Percentiles rank a stretch among this genome's conserved stretches.
Evolutionary conservation across 2,329 filamentous ascomycete genomes (phyloP).

Genomic region (Fusarium camptoceras): DNA sequence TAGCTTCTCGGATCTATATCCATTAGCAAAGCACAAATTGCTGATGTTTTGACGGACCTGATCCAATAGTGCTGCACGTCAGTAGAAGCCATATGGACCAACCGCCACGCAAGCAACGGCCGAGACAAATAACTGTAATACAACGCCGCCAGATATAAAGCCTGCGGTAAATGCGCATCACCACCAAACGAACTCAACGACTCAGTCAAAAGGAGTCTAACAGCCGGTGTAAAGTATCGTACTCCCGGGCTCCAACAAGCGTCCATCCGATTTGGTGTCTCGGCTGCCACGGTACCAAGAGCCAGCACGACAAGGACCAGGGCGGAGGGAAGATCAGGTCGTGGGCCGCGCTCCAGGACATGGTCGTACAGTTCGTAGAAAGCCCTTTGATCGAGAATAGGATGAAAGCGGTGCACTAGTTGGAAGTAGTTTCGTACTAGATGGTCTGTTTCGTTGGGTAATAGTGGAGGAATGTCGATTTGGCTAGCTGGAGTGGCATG

Average conservation of each 20-base stretch:
- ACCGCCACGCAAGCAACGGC: slow-evolving; percentile 34
- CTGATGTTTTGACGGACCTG: background rate
- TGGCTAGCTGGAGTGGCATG: slow-evolving; percentile 26
- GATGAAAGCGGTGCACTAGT: slow-evolving; percentile 34
- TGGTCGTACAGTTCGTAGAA: slow-evolving; percentile 24
- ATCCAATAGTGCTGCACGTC: slow-evolving; percentile 42
- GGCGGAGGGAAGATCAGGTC: slow-evolving; percentile 20
- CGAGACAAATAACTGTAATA: slow-evolving; percentile 40
- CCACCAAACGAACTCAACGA: slow-evolving; percentile 35
- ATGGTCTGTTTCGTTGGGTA: slow-evolving; percentile 20
- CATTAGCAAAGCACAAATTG: fast-evolving
- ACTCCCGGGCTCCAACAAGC: slow-evolving; percentile 27
- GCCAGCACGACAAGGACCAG: slow-evolving; percentile 29
- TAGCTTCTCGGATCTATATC: slow-evolving; percentile 19
- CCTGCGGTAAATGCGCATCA: slow-evolving; percentile 32
- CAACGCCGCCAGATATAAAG: slow-evolving; percentile 33
- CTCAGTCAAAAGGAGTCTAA: slow-evolving; percentile 22
- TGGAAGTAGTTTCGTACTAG: slow-evolving; percentile 29
- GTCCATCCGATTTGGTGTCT: slow-evolving; percentile 23
- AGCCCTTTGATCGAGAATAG: slow-evolving; percentile 23
- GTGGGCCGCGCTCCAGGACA: slow-evolving; percentile 2
- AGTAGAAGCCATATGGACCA: slow-evolving; percentile 39
- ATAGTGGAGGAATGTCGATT: slow-evolving; percentile 15
- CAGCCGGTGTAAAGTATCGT: slow-evolving; percentile 28
- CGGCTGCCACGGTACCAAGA: slow-evolving; percentile 22